Conservation (phyloP, 192 early-diverging fungal genomes). For the Coemansia sp. region DNA sequence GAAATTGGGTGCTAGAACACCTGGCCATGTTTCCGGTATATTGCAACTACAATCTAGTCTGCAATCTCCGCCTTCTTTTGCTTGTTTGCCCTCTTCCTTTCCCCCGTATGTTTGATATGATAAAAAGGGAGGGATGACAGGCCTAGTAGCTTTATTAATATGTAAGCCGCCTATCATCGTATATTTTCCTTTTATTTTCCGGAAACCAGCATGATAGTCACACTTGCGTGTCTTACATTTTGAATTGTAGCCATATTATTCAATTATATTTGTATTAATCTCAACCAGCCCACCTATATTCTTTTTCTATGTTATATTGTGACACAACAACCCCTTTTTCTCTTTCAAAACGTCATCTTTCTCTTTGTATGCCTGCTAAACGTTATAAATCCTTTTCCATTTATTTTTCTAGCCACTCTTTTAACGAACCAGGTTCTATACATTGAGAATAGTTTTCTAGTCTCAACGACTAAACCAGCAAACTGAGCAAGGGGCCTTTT, state of each 20-base stretch:
- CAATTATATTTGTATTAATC: slow-evolving; percentile 1
- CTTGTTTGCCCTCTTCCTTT: background rate
- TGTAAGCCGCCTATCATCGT: background rate
- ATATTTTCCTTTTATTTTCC: background rate
- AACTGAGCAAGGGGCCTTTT: background rate
- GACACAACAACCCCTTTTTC: too few species aligned
- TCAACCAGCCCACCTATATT: too few species aligned
- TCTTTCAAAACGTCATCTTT: too few species aligned
- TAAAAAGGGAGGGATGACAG: background rate
- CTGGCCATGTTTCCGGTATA: background rate
- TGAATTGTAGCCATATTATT: background rate
- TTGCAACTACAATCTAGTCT: slow-evolving; percentile 2
- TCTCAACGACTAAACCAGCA: background rate
- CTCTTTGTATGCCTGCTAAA: too few species aligned
- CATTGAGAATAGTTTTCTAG: background rate
- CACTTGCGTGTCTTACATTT: slow-evolving; percentile 6
- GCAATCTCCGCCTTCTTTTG: background rate
- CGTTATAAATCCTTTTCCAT: background rate
- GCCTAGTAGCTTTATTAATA: slow-evolving; percentile 5
- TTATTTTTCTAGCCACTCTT: background rate
- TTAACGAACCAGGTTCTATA: background rate
- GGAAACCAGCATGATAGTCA: slow-evolving; percentile 5
- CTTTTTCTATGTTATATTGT: too few species aligned
- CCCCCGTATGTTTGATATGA: background rate
- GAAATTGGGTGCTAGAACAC: slow-evolving; percentile 3